phyloP scores from a whole-genome alignment of 1,139 yeast species.

The Arxiozyma heterogenica region DNA sequence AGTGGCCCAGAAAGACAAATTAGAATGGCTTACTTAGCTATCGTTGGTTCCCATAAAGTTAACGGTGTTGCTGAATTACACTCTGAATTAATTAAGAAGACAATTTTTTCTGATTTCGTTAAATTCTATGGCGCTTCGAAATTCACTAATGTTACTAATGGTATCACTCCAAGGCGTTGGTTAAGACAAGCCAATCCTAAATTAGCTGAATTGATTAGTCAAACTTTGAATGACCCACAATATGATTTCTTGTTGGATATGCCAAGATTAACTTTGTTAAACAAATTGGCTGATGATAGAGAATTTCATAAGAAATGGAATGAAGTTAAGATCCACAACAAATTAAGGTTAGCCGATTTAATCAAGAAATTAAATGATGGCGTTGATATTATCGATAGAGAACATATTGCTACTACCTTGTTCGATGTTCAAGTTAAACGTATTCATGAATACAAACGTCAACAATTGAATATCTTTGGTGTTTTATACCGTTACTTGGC shows the following conservation, averaged over 20 bases:
- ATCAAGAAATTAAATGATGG: constrained; percentile 56
- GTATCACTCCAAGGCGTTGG: constrained; percentile 97
- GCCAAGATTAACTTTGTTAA: constrained; percentile 58
- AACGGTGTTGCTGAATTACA: constrained; percentile 96
- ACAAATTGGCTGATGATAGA: constrained; percentile 56
- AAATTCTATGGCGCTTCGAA: constrained; percentile 69
- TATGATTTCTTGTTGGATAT: constrained; percentile 64
- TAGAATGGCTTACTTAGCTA: constrained; percentile 87
- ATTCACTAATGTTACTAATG: constrained; percentile 88
- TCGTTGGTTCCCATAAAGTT: constrained; percentile 85
- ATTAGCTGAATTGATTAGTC: constrained; percentile 61
- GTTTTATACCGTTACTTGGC: constrained; percentile 73
- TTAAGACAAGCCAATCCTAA: constrained; percentile 85
- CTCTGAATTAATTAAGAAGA: constrained; percentile 80
- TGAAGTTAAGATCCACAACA: constrained; percentile 60
- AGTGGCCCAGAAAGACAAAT: constrained; percentile 60
- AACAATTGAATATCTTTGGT: constrained; percentile 85
- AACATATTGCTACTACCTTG: constrained; percentile 47
- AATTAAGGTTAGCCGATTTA: constrained; percentile 57
- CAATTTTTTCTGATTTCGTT: constrained; percentile 87
- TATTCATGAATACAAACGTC: constrained; percentile 93
- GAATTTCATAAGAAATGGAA: constrained; percentile 67
- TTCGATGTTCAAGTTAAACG: constrained; percentile 92
- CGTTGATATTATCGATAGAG: constrained; percentile 49
- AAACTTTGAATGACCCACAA: constrained; percentile 50